Base-by-base conservation (phyloP, 2,329 filamentous ascomycete genomes). In the Clonostachys solani region DNA sequence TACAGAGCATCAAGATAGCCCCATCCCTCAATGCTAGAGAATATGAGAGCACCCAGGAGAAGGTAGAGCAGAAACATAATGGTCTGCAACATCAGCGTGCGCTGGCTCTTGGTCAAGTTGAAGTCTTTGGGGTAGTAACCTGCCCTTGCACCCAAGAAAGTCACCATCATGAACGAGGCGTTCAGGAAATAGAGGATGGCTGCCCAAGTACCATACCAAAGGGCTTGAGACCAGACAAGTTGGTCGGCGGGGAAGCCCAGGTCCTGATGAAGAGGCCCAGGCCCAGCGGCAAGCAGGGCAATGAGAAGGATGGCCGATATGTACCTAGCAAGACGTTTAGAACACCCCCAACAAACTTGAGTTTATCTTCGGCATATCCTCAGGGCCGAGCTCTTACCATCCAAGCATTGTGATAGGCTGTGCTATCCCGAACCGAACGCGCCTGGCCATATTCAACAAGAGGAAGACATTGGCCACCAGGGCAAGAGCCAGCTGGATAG, bases 71-170 rank as follows among this genome's bases (percentile, higher is more conserved):
- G 84, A 60, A 95, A 89, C 47, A 87, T 72, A 65, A 95, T 95
- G 2, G 90, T 95, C 65, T 96, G 92, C 29, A 96, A 68, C 74
- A 96, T 96, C 18, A 96, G 71, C 0, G 89, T 96, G 10, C 92
- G 80, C 64, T 96, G 92, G 51, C 86, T 86, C 46, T 84, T 80
- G 1, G 87, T 91, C 18, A 96, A 74, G 54, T 78, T 73, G 55
- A 96, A 96, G 57, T 90, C 84, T 54, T 89, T 86, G 8, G 78
- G 77, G 57, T 95, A 96, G 55, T 89, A 86, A 3, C 74, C 73
- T 0, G 60, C 57, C 15, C 82, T 78, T 42, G 91, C 92, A 9
- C 90, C 90, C 47, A 84, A 76, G 68, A 92, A 89, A 17, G 92
- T 96, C 47, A 89, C 66, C 53, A 86, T 78, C 65, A 96, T 83